Percentiles rank a stretch among this genome's conserved stretches.
Evolutionary conservation across 495 filamentous ascomycete species (phyloP).

Genomic region (Neurospora sp.): DNA sequence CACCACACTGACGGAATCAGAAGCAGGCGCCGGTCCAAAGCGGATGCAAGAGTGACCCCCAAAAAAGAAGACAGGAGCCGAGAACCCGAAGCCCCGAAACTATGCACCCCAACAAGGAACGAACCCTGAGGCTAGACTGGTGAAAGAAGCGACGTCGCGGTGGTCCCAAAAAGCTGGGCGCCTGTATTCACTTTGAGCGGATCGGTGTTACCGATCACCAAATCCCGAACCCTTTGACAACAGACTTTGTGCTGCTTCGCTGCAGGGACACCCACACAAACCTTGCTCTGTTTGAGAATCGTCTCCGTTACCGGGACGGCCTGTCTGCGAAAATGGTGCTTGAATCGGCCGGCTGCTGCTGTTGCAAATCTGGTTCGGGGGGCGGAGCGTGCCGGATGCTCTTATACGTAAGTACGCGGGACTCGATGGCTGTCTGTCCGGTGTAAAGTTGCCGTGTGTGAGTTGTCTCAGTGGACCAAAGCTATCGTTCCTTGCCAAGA

Average conservation of each 20-base stretch:
- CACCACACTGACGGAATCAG: neutral
- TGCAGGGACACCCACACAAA: slow-evolving; percentile 3
- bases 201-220: slow-evolving; percentile 10
- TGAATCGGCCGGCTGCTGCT: neutral
- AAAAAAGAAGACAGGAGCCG: neutral
- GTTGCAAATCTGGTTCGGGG: neutral
- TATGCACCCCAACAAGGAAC: neutral
- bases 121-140: neutral
- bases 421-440: neutral
- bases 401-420: slow-evolving; percentile 1
- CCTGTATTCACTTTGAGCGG: neutral
- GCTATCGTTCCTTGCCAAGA: slow-evolving; percentile 22
- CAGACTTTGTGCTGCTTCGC: slow-evolving; percentile 6
- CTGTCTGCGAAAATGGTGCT: neutral
- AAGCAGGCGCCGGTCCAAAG: neutral
- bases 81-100: neutral
- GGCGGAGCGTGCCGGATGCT: neutral
- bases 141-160: neutral
- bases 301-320: neutral
- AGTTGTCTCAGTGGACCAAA: slow-evolving; percentile 4
- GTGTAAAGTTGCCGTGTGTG: slow-evolving; percentile 1
- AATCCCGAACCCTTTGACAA: slow-evolving; percentile 7
- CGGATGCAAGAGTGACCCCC: neutral
- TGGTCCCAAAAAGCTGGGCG: neutral
- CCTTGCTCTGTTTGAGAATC: neutral